A percentile compares a stretch with the other conserved stretches of the same genome.
phyloP scores from a whole-genome alignment of 768 basidiomycete genomes.

The Galerina sulciceps region DNA sequence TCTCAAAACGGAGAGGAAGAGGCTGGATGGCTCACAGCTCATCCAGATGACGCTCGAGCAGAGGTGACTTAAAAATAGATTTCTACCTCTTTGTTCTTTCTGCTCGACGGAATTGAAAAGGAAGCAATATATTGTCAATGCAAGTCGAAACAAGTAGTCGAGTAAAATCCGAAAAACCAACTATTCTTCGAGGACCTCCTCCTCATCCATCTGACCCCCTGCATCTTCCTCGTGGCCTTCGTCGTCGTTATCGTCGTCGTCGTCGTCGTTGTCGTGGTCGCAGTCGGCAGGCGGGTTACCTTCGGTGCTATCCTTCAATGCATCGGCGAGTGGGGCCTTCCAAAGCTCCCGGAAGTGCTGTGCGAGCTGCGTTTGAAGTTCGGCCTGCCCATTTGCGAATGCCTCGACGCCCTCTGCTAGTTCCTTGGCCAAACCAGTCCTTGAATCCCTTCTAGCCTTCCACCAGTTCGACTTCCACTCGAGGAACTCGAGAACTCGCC shows the following conservation, averaged over 20 bases:
- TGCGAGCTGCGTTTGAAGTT: neutral
- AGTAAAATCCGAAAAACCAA: too few species aligned
- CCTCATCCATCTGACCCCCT: neutral
- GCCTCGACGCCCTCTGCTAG: neutral
- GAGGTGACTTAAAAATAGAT: too few species aligned
- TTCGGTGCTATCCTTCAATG: neutral
- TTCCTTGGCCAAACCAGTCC: neutral
- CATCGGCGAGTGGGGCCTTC: neutral
- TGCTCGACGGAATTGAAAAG: too few species aligned
- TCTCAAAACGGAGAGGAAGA: too few species aligned
- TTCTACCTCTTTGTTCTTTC: too few species aligned
- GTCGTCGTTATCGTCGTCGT: neutral
- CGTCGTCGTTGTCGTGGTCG: too few species aligned
- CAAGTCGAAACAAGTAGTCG: too few species aligned
- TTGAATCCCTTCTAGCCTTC: neutral
- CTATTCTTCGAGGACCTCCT: neutral
- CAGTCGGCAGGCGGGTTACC: neutral
- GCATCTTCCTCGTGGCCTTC: neutral
- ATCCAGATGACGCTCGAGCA: too few species aligned
- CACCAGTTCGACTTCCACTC: constrained; percentile 2
- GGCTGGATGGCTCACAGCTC: too few species aligned
- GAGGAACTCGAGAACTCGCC: neutral
- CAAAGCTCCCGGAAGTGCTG: neutral
- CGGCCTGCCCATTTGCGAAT: neutral
- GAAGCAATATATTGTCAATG: too few species aligned